These are phyloP conservation scores for Poteriospumella lacustris DNA, from an alignment of 108 stramenopile species.

Conservation along the genomic window DNA sequence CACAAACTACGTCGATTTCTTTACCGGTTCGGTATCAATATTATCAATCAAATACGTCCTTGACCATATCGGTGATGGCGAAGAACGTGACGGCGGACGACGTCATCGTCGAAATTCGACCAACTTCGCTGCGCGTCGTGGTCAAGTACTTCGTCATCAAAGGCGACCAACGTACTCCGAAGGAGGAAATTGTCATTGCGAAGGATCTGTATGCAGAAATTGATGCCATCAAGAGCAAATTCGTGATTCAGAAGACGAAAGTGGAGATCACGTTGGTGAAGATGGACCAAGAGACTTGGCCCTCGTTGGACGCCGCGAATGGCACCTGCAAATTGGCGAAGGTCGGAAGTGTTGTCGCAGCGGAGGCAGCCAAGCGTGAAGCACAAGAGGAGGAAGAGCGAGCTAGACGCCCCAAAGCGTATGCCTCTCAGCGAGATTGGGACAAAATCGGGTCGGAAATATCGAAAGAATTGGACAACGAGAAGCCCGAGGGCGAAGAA, in stretches of 20 bases:
- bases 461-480: conserved; percentile 72
- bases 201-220: conserved; percentile 69
- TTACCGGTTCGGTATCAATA: conserved; percentile 64
- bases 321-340: background rate
- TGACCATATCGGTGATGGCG: conserved; percentile 79
- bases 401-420: conserved; percentile 38
- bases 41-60: conserved; percentile 70
- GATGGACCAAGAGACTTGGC: conserved; percentile 65
- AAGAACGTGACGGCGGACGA: conserved; percentile 57
- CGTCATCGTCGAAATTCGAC: conserved; percentile 60
- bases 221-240: conserved; percentile 55
- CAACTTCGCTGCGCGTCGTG: conserved; percentile 57
- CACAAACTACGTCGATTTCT: background rate
- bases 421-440: conserved; percentile 78
- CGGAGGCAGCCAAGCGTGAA: background rate
- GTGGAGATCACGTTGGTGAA: conserved; percentile 76
- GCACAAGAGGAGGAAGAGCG: background rate
- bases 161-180: background rate
- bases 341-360: background rate
- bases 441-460: conserved; percentile 69
- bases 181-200: conserved; percentile 64
- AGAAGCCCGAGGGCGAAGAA: conserved; percentile 91
- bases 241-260: conserved; percentile 66
- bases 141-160: conserved; percentile 48
- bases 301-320: conserved; percentile 59